Evolutionary conservation across 2,329 filamentous ascomycete genomes (phyloP), one percentile per base, ranked within the genome.

Genomic region (Pseudogymnoascus sp.): DNA sequence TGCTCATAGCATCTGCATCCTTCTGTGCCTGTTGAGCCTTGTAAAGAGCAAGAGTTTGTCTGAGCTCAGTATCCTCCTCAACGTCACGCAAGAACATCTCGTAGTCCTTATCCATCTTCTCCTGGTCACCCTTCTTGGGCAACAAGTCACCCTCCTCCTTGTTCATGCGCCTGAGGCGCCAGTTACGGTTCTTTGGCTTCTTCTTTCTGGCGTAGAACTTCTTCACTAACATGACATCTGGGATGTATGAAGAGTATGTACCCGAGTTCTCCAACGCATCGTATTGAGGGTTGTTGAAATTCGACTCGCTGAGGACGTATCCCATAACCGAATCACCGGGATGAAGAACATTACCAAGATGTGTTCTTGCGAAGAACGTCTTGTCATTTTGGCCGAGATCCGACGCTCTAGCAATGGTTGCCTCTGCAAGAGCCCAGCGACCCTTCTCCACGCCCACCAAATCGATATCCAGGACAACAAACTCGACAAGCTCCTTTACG

Each of bases 31-130:
- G 70, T 60, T 77, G 75, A 34, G 62, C 83, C 79, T 93, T 96
- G 79, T 96, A 99, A 70, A 99, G 75, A 53, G 91, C 90, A 73
- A 99, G 79, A 1, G 91, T 92, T 46, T 87, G 84, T 63, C 95
- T 83, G 69, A 97, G 81, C 72, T 99, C 95, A 61, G 89, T 84
- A 74, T 99, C 95, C 74, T 97, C 93, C 77, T 99, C 96, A 10
- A 99, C 91, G 75, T 99, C 95, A 53, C 89, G 88, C 81, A 99
- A 79, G 85, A 99, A 99, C 84, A 93, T 86, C 79, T 99, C 95
- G 78, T 96, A 99, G 77, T 99, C 95, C 68, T 88, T 85, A 73
- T 97, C 93, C 80, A 96, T 86, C 67, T 87, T 86, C 65, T 93
- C 90, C 73, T 93, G 89, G 73, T 97, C 93, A 65, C 91, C 82